Conservation (phyloP, 352 stramenopile species). For the Phytophthora lateralis region DNA sequence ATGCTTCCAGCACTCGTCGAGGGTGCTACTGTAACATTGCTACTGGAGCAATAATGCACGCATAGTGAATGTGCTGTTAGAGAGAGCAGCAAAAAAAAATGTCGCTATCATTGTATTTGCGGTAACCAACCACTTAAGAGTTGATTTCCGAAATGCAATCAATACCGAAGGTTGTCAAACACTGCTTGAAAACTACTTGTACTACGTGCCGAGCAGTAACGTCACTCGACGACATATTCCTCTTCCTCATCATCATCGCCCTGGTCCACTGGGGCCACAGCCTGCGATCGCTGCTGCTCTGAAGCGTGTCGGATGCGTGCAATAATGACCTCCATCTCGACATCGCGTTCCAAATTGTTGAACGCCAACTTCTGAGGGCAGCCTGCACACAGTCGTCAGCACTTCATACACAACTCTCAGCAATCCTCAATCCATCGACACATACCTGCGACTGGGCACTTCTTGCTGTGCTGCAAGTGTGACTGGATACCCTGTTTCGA, state of each 20-base stretch:
- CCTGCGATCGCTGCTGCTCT: conserved; percentile 47
- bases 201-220: background rate
- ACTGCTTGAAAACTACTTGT: background rate
- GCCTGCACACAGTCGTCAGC: conserved; percentile 38
- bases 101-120: too few species aligned
- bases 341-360: conserved; percentile 73
- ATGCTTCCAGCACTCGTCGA: too few species aligned
- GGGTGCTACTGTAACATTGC: too few species aligned
- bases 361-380: conserved; percentile 69
- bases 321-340: conserved; percentile 89
- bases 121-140: background rate
- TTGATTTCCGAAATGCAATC: background rate
- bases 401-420: background rate
- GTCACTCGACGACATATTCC: conserved; percentile 79
- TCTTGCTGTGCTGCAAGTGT: conserved; percentile 75
- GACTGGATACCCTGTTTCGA: conserved; percentile 76
- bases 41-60: too few species aligned
- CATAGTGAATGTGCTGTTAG: too few species aligned
- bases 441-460: conserved; percentile 78
- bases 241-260: conserved; percentile 68
- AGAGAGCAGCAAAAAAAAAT: too few species aligned
- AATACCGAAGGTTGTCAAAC: background rate
- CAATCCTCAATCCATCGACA: conserved; percentile 1
- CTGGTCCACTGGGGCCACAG: conserved; percentile 28
- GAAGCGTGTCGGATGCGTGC: conserved; percentile 45